These are phyloP conservation scores for Daldinia sp. DNA, from an alignment of 2,329 filamentous ascomycete species.

Conservation along the genomic window DNA sequence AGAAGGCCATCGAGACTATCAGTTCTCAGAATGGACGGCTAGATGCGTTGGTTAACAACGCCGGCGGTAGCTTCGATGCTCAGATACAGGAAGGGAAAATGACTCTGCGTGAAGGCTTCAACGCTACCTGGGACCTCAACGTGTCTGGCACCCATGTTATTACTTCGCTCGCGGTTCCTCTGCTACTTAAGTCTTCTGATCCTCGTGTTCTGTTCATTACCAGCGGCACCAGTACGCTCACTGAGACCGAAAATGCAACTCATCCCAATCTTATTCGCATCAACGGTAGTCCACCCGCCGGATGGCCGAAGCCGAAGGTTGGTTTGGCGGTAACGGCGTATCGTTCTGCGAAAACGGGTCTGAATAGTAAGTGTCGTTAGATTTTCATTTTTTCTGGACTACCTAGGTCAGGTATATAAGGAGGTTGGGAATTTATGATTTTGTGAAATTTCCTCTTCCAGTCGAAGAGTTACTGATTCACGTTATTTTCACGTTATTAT, in stretches of 20 bases:
- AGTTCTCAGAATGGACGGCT: slow-evolving; percentile 57
- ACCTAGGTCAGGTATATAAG: neutral
- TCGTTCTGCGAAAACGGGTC: slow-evolving; percentile 56
- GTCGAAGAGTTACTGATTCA: neutral
- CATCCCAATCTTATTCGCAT: slow-evolving; percentile 24
- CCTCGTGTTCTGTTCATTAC: slow-evolving; percentile 63
- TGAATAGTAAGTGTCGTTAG: slow-evolving; percentile 53
- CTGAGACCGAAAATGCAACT: slow-evolving; percentile 43
- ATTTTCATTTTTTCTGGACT: neutral
- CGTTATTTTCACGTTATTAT: neutral
- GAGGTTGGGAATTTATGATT: neutral
- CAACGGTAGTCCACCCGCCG: slow-evolving; percentile 42
- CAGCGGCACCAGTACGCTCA: slow-evolving; percentile 53
- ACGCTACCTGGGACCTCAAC: slow-evolving; percentile 64
- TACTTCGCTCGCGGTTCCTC: slow-evolving; percentile 56
- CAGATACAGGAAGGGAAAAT: slow-evolving; percentile 46
- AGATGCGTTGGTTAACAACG: slow-evolving; percentile 70
- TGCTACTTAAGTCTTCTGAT: slow-evolving; percentile 59
- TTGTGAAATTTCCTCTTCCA: neutral
- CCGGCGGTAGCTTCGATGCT: slow-evolving; percentile 61
- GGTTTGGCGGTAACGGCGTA: slow-evolving; percentile 49
- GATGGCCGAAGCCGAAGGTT: slow-evolving; percentile 57
- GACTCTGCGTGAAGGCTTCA: slow-evolving; percentile 57
- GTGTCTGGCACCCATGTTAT: slow-evolving; percentile 60
- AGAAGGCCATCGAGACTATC: slow-evolving; percentile 59